phyloP scores from a whole-genome alignment of 306 rosid species.

The Casuarina cunninghamiana region DNA sequence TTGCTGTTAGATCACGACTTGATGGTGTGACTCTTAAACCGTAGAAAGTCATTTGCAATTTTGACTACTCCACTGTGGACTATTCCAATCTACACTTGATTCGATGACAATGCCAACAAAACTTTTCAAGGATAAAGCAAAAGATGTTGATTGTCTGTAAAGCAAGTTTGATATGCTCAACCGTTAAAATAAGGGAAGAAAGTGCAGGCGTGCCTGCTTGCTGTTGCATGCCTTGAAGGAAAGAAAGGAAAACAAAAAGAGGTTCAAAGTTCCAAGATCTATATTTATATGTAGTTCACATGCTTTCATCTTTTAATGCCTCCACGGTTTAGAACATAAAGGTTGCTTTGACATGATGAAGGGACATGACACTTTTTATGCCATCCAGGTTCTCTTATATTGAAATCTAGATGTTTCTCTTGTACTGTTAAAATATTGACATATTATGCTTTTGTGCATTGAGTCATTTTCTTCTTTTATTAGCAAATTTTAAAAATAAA shows the following conservation, averaged over 20 bases:
- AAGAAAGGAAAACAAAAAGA: neutral
- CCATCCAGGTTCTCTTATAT: neutral
- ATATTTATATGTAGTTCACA: slow-evolving; percentile 3
- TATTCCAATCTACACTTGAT: no score
- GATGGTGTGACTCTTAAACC: neutral
- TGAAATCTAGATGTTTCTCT: no score
- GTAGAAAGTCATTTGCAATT: neutral
- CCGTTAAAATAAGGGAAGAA: neutral
- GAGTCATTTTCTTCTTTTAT: no score
- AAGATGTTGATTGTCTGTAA: no score
- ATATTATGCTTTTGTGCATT: no score
- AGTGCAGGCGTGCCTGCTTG: slow-evolving; percentile 11
- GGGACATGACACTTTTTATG: neutral
- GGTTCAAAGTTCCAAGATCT: neutral
- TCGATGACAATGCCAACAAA: no score
- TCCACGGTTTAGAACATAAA: neutral
- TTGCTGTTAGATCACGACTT: neutral
- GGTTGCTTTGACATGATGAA: neutral
- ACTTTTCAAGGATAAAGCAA: no score
- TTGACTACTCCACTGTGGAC: no score
- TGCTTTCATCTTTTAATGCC: slow-evolving; percentile 10
- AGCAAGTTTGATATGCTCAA: no score
- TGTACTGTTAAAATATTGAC: no score
- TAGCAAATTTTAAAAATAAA: no score
- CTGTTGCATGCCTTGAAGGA: slow-evolving; percentile 20